phyloP scores from a whole-genome alignment of 805 yeast genomes.

The Cyberlindnera mississippiensis region DNA sequence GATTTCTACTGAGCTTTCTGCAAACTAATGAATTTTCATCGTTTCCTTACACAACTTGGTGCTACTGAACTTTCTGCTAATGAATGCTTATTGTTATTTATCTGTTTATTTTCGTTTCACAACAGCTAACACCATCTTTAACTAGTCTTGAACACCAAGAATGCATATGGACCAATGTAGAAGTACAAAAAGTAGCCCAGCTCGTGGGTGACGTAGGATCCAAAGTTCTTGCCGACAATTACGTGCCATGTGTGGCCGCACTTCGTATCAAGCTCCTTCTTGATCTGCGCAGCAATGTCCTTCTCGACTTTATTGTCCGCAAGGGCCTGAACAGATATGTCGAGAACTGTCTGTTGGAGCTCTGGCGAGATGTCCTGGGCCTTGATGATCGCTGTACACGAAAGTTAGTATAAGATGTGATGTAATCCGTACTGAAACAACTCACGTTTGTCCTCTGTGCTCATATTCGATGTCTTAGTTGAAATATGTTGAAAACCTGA shows the following conservation, averaged over 20 bases:
- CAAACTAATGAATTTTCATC: no score
- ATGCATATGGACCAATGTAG: conserved; percentile 65
- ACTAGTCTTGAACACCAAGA: conserved; percentile 66
- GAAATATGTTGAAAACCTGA: no score
- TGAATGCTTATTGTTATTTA: no score
- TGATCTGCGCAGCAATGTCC: conserved; percentile 62
- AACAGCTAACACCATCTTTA: no score
- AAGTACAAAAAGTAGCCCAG: conserved; percentile 68
- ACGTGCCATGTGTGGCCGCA: conserved; percentile 80
- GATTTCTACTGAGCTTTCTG: no score
- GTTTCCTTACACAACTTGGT: no score
- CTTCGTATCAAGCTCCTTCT: conserved; percentile 58
- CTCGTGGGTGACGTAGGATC: conserved; percentile 76
- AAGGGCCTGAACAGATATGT: conserved; percentile 43
- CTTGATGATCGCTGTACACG: conserved; percentile 21
- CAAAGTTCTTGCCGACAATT: conserved; percentile 74
- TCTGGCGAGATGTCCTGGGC: conserved; percentile 38
- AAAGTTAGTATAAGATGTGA: background rate
- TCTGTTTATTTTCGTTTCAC: no score
- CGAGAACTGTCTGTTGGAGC: conserved; percentile 46
- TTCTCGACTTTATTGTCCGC: conserved; percentile 43
- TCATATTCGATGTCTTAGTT: no score
- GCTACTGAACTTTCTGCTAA: no score
- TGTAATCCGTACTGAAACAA: no score
- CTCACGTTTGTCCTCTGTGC: no score